These are phyloP conservation scores for Aureobasidium sp. DNA, from an alignment of 2,329 filamentous ascomycete species.

Conservation along the genomic window DNA sequence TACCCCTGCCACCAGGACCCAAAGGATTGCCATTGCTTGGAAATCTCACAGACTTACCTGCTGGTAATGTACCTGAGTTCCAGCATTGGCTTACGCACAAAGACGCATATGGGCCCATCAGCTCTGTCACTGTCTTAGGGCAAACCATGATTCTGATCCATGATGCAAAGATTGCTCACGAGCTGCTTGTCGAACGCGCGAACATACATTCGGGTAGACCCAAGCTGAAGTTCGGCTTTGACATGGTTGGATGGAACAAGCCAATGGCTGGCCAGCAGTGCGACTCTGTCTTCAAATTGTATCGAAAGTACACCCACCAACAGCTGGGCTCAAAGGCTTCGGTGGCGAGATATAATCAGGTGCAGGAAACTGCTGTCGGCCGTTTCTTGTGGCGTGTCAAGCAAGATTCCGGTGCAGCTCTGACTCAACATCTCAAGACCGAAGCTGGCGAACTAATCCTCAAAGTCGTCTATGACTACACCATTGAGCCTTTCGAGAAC, in stretches of 20 bases:
- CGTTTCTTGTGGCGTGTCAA: conserved; percentile 38
- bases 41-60: conserved; percentile 22
- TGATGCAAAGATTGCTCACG: conserved; percentile 30
- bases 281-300: conserved; percentile 24
- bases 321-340: conserved; percentile 39
- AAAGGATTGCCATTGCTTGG: conserved; percentile 21
- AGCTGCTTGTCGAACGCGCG: conserved; percentile 35
- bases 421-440: conserved; percentile 39
- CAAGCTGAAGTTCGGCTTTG: conserved; percentile 20
- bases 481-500: conserved; percentile 29
- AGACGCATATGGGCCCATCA: conserved; percentile 26
- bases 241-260: conserved; percentile 33
- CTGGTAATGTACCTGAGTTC: conserved; percentile 29
- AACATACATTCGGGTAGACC: conserved; percentile 34
- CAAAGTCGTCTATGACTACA: conserved; percentile 44
- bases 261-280: conserved; percentile 29
- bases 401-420: conserved; percentile 32
- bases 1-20: conserved; percentile 21
- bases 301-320: conserved; percentile 42
- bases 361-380: conserved; percentile 41
- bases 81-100: conserved; percentile 39
- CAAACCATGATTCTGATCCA: conserved; percentile 39
- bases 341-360: conserved; percentile 33
- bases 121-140: conserved; percentile 37
- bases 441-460: conserved; percentile 36